Conservation (phyloP, 2,329 filamentous ascomycete genomes). For the Calonectria hongkongensis region DNA sequence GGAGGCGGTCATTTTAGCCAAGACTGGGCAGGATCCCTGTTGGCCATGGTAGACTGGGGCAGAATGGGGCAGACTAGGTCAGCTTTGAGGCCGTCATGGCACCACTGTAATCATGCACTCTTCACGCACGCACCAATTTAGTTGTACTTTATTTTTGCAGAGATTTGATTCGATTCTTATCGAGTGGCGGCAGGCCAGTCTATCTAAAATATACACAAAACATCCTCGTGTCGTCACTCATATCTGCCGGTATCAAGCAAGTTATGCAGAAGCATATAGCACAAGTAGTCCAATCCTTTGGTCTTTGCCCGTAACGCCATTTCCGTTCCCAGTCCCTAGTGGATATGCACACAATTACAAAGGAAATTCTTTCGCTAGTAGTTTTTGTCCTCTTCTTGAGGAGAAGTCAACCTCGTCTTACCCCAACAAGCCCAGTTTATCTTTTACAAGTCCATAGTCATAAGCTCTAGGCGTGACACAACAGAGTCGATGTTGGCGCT, state of each 20-base stretch:
- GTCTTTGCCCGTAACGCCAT: constrained; percentile 51
- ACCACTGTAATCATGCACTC: neutral
- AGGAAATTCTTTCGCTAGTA: constrained; percentile 49
- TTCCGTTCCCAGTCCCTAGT: constrained; percentile 46
- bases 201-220: constrained; percentile 56
- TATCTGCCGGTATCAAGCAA: constrained; percentile 49
- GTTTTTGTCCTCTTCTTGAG: constrained; percentile 45
- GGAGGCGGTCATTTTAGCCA: constrained; percentile 4
- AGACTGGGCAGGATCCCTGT: neutral
- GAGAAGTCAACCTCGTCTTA: constrained; percentile 33
- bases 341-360: constrained; percentile 52
- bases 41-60: neutral
- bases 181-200: constrained; percentile 53
- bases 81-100: neutral
- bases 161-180: constrained; percentile 49
- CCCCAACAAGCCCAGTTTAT: neutral
- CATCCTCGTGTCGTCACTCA: constrained; percentile 54
- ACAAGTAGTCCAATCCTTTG: constrained; percentile 44
- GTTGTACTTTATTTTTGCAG: neutral
- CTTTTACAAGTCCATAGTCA: constrained; percentile 60
- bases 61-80: neutral
- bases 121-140: no score
- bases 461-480: constrained; percentile 61
- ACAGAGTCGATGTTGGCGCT: constrained; percentile 61
- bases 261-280: constrained; percentile 50